These are phyloP conservation scores for Leishmania guyanensis DNA, from an alignment of 208 protist genomes.

Conservation along the genomic window DNA sequence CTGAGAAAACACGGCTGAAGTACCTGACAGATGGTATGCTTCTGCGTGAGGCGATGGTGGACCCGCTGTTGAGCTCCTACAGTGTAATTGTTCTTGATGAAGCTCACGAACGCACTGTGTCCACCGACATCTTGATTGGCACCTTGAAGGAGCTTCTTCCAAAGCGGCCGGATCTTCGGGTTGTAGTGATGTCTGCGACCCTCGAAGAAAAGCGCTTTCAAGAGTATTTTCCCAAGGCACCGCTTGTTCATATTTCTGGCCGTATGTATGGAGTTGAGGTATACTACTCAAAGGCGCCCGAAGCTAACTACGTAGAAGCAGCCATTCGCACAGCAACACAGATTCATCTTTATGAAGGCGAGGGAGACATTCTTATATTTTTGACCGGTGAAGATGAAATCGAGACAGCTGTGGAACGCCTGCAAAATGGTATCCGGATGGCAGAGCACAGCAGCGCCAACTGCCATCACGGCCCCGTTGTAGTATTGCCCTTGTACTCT, in stretches of 20 bases:
- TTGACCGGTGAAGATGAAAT: slow-evolving; percentile 99
- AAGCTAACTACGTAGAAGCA: slow-evolving; percentile 97
- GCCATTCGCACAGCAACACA: slow-evolving; percentile 97
- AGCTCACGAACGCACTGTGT: slow-evolving; percentile 98
- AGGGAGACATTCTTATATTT: slow-evolving; percentile 99
- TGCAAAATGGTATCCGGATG: slow-evolving; percentile 87
- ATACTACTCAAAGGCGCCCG: slow-evolving; percentile 84
- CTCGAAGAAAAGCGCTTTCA: slow-evolving; percentile 98
- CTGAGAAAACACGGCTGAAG: slow-evolving; percentile 94
- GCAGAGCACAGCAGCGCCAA: slow-evolving; percentile 76
- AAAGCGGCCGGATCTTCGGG: slow-evolving; percentile 90
- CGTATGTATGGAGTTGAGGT: slow-evolving; percentile 94
- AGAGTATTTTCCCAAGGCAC: slow-evolving; percentile 96
- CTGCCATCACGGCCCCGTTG: slow-evolving; percentile 80
- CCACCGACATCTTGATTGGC: slow-evolving; percentile 99
- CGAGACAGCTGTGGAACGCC: slow-evolving; percentile 97
- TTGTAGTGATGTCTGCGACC: slow-evolving; percentile 98
- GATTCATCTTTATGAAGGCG: slow-evolving; percentile 96
- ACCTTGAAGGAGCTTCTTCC: slow-evolving; percentile 94
- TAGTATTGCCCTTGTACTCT: slow-evolving; percentile 98
- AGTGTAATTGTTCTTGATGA: slow-evolving; percentile 99
- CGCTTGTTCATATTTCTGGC: slow-evolving; percentile 98
- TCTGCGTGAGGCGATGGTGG: slow-evolving; percentile 96
- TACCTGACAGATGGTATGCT: slow-evolving; percentile 99
- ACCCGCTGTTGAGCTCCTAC: slow-evolving; percentile 93